Evolutionary conservation across 2,329 filamentous ascomycete species (phyloP).

Genomic region (Chaetomium strumarium): DNA sequence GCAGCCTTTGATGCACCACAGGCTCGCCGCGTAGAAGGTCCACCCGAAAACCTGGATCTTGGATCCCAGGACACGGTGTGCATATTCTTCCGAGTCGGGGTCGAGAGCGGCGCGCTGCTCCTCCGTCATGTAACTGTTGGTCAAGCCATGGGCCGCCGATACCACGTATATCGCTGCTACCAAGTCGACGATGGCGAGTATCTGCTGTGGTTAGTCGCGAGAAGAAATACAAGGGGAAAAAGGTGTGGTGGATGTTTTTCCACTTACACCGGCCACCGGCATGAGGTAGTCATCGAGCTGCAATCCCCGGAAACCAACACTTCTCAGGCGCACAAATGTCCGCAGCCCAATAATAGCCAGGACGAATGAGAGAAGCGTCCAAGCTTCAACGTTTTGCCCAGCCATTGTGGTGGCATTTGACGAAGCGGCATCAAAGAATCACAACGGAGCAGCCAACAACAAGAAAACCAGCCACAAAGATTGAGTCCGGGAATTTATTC

Average conservation of each 20-base stretch:
- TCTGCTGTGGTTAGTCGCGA: conserved; percentile 29
- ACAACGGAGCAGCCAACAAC: too few species aligned
- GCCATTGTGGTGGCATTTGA: too few species aligned
- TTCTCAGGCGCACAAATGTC: conserved; percentile 31
- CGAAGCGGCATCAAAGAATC: too few species aligned
- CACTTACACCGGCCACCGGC: conserved; percentile 31
- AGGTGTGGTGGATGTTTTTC: too few species aligned
- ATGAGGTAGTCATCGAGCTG: conserved; percentile 34
- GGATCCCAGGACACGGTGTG: conserved; percentile 40
- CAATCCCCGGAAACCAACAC: conserved; percentile 30
- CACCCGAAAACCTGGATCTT: conserved; percentile 49
- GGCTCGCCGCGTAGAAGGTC: conserved; percentile 49
- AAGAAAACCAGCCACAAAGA: too few species aligned
- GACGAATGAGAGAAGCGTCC: too few species aligned
- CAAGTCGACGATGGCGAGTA: conserved; percentile 45
- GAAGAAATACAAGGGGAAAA: neutral
- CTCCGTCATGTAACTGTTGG: conserved; percentile 51
- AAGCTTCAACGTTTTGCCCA: too few species aligned
- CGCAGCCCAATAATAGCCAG: too few species aligned
- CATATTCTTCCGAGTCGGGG: conserved; percentile 39
- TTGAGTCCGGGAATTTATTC: too few species aligned
- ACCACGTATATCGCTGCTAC: conserved; percentile 41
- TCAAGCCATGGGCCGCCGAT: conserved; percentile 45
- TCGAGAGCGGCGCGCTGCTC: conserved; percentile 38
- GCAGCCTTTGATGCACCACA: conserved; percentile 48